Evolutionary conservation across 164 flowering plant genomes (phyloP).

Genomic region (Aristolochia californica): DNA sequence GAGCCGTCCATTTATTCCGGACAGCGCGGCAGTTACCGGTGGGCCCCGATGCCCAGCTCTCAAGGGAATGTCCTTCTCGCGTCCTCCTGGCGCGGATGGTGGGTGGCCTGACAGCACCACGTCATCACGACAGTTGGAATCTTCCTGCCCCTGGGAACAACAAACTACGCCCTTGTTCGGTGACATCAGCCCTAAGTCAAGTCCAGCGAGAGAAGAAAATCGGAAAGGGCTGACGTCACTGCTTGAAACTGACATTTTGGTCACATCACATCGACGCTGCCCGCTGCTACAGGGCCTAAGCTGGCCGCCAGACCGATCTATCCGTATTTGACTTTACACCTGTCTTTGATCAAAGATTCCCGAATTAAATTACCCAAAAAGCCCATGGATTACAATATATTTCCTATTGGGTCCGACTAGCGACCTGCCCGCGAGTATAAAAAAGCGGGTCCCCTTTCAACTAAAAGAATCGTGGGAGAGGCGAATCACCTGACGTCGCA

Average conservation of each 20-base stretch:
- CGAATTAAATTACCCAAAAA: too few species aligned
- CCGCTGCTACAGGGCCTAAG: conserved; percentile 1
- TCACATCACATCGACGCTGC: conserved; percentile 13
- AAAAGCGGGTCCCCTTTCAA: too few species aligned
- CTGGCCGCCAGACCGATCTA: not conserved
- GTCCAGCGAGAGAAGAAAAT: too few species aligned
- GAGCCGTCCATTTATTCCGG: conserved; percentile 11
- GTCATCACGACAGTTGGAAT: conserved; percentile 27
- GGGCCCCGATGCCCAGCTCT: conserved; percentile 18
- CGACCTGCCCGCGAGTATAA: too few species aligned
- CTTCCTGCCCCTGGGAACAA: conserved; percentile 13
- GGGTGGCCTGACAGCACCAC: conserved; percentile 37
- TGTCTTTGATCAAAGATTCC: not conserved
- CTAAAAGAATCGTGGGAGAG: too few species aligned
- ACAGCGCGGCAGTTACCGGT: conserved; percentile 7
- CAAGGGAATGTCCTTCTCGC: conserved; percentile 37
- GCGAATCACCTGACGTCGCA: too few species aligned
- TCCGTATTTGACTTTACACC: conserved; percentile 2
- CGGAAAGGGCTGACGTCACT: conserved; percentile 20
- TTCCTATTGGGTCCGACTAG: too few species aligned
- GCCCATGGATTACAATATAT: too few species aligned
- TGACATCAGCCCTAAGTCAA: conserved; percentile 11
- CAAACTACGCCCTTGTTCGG: conserved; percentile 9
- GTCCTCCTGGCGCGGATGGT: conserved; percentile 30
- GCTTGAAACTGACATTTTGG: conserved; percentile 8